These are phyloP conservation scores for Chrysoporthe puriensis DNA, from an alignment of 2,329 filamentous ascomycete species.

Conservation along the genomic window DNA sequence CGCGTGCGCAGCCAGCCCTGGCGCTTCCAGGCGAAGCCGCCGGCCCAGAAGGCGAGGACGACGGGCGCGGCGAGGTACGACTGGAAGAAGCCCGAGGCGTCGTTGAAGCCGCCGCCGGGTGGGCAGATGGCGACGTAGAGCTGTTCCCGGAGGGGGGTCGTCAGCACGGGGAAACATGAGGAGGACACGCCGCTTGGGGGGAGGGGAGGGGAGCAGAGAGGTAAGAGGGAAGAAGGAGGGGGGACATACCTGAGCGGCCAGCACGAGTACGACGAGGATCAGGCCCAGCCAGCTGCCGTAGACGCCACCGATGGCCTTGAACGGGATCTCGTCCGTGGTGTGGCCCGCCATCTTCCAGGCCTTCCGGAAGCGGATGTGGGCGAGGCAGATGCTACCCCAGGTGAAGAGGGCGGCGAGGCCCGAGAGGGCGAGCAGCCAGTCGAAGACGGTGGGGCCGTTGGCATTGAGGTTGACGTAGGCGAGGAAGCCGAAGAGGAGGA, in stretches of 20 bases:
- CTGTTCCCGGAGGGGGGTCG: not conserved
- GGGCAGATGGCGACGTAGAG: constrained; percentile 50
- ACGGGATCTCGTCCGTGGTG: constrained; percentile 68
- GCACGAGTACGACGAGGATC: constrained; percentile 57
- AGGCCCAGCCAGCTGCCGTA: constrained; percentile 68
- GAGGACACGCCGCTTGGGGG: not conserved
- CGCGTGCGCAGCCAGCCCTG: constrained; percentile 57
- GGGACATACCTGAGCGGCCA: constrained; percentile 52
- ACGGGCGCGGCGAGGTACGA: constrained; percentile 58
- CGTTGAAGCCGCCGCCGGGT: constrained; percentile 36
- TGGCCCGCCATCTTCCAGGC: constrained; percentile 68
- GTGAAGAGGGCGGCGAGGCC: constrained; percentile 68
- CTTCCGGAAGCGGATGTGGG: constrained; percentile 70
- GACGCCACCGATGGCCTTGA: constrained; percentile 63
- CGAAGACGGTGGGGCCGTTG: constrained; percentile 57
- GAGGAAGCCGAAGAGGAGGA: constrained; percentile 54
- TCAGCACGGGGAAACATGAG: not conserved
- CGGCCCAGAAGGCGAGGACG: constrained; percentile 56
- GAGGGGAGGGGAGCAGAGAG: constrained; percentile 23
- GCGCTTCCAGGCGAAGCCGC: constrained; percentile 67
- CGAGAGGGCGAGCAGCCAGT: constrained; percentile 69
- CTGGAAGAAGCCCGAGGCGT: constrained; percentile 55
- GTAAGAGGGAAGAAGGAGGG: constrained; percentile 48
- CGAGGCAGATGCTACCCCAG: constrained; percentile 70
- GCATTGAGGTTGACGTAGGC: constrained; percentile 52